phyloP scores from a whole-genome alignment of 139 green algal genomes.

The Mychonastes homosphaera region DNA sequence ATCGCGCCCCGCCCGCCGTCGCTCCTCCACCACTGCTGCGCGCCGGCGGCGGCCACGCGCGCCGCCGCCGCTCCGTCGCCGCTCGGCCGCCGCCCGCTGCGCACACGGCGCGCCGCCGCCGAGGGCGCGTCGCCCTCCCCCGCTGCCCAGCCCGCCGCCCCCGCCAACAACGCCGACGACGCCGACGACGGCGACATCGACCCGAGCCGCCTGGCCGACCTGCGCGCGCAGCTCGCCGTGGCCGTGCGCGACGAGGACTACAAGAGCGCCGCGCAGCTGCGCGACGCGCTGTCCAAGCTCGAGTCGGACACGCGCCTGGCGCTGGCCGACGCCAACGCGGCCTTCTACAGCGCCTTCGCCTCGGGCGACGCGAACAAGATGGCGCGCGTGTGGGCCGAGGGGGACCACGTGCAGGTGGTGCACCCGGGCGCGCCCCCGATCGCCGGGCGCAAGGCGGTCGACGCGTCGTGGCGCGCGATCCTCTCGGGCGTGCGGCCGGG shows the following conservation, averaged over 20 bases:
- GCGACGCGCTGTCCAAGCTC: constrained; percentile 38
- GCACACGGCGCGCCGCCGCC: no score
- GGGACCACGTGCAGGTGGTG: constrained; percentile 74
- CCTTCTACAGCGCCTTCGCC: constrained; percentile 71
- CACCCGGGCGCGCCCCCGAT: constrained; percentile 62
- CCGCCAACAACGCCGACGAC: no score
- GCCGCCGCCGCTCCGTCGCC: no score
- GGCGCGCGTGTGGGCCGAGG: constrained; percentile 54
- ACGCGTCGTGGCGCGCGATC: constrained; percentile 46
- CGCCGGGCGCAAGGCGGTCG: constrained; percentile 48
- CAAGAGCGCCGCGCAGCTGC: constrained; percentile 32
- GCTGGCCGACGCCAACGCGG: constrained; percentile 67
- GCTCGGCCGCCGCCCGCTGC: no score
- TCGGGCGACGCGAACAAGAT: constrained; percentile 55
- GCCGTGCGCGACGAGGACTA: constrained; percentile 53
- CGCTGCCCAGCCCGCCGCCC: no score
- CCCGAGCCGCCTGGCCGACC: no score
- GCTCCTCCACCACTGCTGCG: no score
- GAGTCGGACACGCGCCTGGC: constrained; percentile 42
- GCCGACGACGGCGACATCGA: no score
- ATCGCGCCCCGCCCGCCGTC: no score
- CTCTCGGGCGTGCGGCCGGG: constrained; percentile 35
- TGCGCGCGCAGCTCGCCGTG: constrained; percentile 17
- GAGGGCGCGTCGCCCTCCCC: no score
- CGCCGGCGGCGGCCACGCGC: no score